Percentiles rank a stretch among this genome's conserved stretches.
These are phyloP conservation scores for Casuarina glauca DNA, from an alignment of 306 rosid species.

Conservation along the genomic window DNA sequence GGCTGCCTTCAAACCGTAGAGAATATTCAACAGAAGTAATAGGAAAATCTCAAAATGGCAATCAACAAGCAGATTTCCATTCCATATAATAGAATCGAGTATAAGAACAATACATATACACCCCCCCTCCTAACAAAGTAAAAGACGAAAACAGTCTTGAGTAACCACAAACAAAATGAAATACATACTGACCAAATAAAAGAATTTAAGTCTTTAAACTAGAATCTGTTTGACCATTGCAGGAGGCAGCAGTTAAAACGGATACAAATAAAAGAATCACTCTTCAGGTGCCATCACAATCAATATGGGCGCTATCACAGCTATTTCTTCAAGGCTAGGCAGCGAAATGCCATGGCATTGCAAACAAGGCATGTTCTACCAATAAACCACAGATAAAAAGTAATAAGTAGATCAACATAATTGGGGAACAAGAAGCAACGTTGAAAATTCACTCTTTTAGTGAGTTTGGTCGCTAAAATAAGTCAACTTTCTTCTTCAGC, in stretches of 20 bases:
- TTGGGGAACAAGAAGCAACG: constrained; percentile 44
- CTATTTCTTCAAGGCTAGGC: constrained; percentile 52
- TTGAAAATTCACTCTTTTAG: constrained; percentile 26
- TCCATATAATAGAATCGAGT: constrained; percentile 50
- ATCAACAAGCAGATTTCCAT: constrained; percentile 64
- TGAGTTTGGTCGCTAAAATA: constrained; percentile 52
- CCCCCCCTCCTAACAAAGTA: constrained; percentile 47
- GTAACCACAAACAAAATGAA: constrained; percentile 37
- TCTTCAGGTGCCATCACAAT: constrained; percentile 70
- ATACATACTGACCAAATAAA: constrained; percentile 62
- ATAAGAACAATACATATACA: constrained; percentile 69
- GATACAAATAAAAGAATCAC: constrained; percentile 47
- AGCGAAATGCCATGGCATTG: constrained; percentile 47
- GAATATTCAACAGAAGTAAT: neutral
- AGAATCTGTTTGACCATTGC: constrained; percentile 52
- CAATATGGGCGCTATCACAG: constrained; percentile 55
- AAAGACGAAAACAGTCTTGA: constrained; percentile 22
- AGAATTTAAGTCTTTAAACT: constrained; percentile 61
- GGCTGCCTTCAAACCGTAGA: neutral
- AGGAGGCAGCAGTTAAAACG: constrained; percentile 44
- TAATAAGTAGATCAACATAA: constrained; percentile 43
- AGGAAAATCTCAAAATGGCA: neutral
- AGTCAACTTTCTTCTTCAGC: constrained; percentile 85
- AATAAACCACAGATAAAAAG: constrained; percentile 54
- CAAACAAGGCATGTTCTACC: constrained; percentile 47